Base-by-base conservation (phyloP, 208 protist genomes). In the Jaenimonas drosophilae region DNA sequence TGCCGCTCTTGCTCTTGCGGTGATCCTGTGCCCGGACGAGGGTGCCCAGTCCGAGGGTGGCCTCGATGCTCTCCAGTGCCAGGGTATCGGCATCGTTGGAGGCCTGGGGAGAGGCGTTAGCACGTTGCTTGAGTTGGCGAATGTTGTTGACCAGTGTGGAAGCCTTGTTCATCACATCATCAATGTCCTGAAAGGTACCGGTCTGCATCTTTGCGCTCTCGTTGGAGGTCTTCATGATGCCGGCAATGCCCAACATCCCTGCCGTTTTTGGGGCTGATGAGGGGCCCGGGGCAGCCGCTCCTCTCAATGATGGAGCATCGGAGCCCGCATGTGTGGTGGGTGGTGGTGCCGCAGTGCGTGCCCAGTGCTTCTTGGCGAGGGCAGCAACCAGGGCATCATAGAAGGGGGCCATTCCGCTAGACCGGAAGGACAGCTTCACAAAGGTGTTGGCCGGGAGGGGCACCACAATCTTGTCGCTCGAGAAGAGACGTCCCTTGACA, bases 111-210 rank as follows among this genome's bases (percentile, higher is more conserved):
- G 49, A 46, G 6, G 45, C 60, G 5, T 54, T 39, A 25, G 66
- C 56, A 29, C 67, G 70, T 54, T 85, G 60, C 14, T 70, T 69
- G 25, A 91, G 44, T 23, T 59, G 53, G 19, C 64, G 57, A 34
- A 91, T 91, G 40, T 46, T 73, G n/a, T 48, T 55, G 32, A 91
- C 82, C 0, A 91, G 55, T 7, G 75, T 42, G 3, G 77, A 88
- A 19, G 77, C 82, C 20, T 87, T 80, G 31, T 54, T 60, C 82
- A 91, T 91, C 0, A 91, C 72, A 43, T 91, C 77, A 38, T 91
- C 77, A 53, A 91, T 81, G 49, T 88, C 78, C 41, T 61, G 66
- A 21, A 91, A 55, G 0, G 77, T 76, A 17, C 76, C 73, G 34
- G 47, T 38, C n/a, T n/a, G n/a, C 66, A 84, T 50, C 38, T 67